phyloP scores from a whole-genome alignment of 2,329 filamentous ascomycete genomes.

The Zymoseptoria passerinii region DNA sequence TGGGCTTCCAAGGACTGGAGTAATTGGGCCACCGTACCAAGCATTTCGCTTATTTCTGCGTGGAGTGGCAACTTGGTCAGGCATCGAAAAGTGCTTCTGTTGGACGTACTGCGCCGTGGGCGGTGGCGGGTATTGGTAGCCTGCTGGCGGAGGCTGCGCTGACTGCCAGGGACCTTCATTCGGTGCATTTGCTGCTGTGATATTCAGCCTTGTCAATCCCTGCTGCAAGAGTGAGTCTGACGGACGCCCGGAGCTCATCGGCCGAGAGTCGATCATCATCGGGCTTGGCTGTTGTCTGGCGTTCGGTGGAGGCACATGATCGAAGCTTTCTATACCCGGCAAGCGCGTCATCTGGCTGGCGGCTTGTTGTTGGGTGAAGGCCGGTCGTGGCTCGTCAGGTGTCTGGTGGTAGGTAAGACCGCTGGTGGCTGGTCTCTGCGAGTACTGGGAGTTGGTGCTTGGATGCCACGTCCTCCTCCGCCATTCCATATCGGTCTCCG shows the following conservation, averaged over 20 bases:
- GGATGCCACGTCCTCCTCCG: constrained; percentile 87
- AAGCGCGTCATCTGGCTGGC: constrained; percentile 57
- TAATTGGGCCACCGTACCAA: constrained; percentile 57
- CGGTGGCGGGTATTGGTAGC: constrained; percentile 12
- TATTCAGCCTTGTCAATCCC: constrained; percentile 58
- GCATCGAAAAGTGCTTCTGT: constrained; percentile 29
- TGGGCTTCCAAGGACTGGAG: constrained; percentile 13
- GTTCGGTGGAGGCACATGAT: constrained; percentile 59
- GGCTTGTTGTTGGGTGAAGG: constrained; percentile 47
- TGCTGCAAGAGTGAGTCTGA: constrained; percentile 57
- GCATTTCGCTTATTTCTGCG: constrained; percentile 58
- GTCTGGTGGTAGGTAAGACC: constrained; percentile 68
- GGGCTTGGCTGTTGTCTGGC: constrained; percentile 59
- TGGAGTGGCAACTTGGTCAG: constrained; percentile 41
- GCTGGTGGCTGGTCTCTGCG: constrained; percentile 57
- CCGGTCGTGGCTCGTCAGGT: constrained; percentile 52
- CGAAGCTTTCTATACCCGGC: constrained; percentile 88
- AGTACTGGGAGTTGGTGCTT: constrained; percentile 56
- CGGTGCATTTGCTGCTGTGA: constrained; percentile 41
- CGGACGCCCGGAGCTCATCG: constrained; percentile 34
- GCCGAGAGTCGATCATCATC: constrained; percentile 60
- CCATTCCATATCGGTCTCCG: constrained; percentile 65
- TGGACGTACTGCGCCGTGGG: constrained; percentile 25
- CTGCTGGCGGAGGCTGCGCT: constrained; percentile 13
- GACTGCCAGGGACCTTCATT: constrained; percentile 23